These are phyloP conservation scores for Cytidiella melzeri DNA, from an alignment of 768 basidiomycete species.

Conservation along the genomic window DNA sequence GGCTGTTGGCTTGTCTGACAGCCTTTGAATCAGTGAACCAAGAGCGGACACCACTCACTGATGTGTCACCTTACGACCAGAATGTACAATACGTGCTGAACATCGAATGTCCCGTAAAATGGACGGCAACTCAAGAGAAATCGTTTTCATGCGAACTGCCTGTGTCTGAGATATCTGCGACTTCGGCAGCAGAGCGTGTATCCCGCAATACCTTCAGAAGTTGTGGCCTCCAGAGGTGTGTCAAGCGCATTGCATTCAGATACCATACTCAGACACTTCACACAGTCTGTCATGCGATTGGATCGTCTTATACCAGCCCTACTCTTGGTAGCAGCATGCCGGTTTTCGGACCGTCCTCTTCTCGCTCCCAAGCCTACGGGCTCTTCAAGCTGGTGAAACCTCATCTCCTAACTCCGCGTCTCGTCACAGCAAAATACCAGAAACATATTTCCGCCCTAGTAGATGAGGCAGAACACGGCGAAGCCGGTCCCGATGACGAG, in stretches of 20 bases:
- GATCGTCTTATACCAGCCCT: constrained; percentile 50
- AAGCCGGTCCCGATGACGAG: constrained; percentile 52
- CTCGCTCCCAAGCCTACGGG: constrained; percentile 37
- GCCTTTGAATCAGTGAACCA: no score
- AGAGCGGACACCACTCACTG: no score
- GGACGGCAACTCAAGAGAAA: constrained; percentile 59
- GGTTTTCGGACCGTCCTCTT: constrained; percentile 17
- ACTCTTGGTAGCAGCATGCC: constrained; percentile 39
- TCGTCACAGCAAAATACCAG: constrained; percentile 55
- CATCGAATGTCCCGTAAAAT: constrained; percentile 28
- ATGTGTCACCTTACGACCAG: no score
- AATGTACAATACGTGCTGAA: constrained; percentile 15
- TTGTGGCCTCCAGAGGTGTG: constrained; percentile 77
- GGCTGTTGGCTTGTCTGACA: no score
- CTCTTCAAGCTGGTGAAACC: constrained; percentile 56
- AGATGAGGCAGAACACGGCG: constrained; percentile 50
- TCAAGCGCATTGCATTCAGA: constrained; percentile 29
- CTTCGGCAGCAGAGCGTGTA: constrained; percentile 50
- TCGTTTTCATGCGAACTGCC: constrained; percentile 51
- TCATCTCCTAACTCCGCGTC: constrained; percentile 53
- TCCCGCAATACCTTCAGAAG: constrained; percentile 68
- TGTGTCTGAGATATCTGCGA: constrained; percentile 33
- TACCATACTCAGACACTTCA: not conserved
- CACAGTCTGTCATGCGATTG: constrained; percentile 69
- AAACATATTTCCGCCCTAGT: constrained; percentile 57